A percentile compares a stretch with the other conserved stretches of the same genome.
These are phyloP conservation scores for Triadica sebifera DNA, from an alignment of 345 rosid genomes.

Conservation along the genomic window DNA sequence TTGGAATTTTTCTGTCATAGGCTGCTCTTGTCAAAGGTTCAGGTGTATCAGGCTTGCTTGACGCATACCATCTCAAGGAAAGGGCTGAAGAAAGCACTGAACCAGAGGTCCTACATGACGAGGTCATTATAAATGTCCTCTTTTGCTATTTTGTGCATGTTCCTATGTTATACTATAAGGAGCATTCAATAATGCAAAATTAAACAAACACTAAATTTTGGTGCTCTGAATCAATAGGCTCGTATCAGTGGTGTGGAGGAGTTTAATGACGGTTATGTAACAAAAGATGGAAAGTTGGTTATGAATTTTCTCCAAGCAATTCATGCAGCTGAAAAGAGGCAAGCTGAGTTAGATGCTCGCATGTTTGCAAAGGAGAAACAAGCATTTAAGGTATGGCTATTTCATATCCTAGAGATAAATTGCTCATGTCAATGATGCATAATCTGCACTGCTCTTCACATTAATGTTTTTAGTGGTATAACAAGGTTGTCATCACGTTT, in stretches of 20 bases:
- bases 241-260: conserved; percentile 49
- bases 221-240: conserved; percentile 45
- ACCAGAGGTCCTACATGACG: conserved; percentile 16
- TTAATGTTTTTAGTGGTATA: not conserved
- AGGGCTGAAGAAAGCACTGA: conserved; percentile 36
- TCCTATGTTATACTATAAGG: conserved; percentile 13
- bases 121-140: conserved; percentile 29
- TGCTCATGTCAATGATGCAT: conserved; percentile 13
- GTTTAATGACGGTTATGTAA: conserved; percentile 46
- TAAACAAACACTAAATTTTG: not conserved
- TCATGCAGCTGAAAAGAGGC: conserved; percentile 86
- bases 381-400: conserved; percentile 60
- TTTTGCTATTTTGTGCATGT: conserved; percentile 8
- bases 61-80: conserved; percentile 62
- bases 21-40: conserved; percentile 30
- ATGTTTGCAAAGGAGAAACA: conserved; percentile 68
- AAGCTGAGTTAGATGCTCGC: conserved; percentile 80
- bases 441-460: not conserved
- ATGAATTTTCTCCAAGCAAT: conserved; percentile 83
- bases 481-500: conserved; percentile 1
- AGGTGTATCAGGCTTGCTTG: conserved; percentile 54
- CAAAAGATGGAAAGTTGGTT: conserved; percentile 72
- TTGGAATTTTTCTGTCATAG: conserved; percentile 32
- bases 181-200: not conserved
- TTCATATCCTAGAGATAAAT: conserved; percentile 8